Evolutionary conservation across 345 rosid genomes (phyloP), one percentile per base, ranked within the genome.

Genomic region (Arabidopsis arenosa): DNA sequence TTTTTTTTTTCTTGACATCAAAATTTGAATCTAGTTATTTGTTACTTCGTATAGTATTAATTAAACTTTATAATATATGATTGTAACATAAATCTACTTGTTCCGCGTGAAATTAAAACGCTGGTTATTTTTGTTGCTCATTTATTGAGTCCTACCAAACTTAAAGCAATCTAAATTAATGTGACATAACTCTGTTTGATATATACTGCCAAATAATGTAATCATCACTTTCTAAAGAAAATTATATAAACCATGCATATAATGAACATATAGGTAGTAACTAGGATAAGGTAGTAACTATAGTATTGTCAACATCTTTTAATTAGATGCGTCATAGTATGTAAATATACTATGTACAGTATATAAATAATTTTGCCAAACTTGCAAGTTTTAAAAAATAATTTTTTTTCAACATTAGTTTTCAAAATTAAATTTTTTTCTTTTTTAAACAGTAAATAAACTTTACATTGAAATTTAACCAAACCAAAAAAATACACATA

Each of bases 131-230:
- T 54, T 57, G 80, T 54, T 44, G 57, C 52, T 43, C 70, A 70
- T 63, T 70, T 35, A 69, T 54, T 69, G 52, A 36, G 36, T 13
- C 13, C 28, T n/a, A 70, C 80, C 75, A 63, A 76, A 76, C 75
- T 3, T 35, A 69, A 52, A 69, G 63, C 70, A 54, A 69, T 51
- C 17, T 47, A 37, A n/a, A 35, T 43, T 43, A 45, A 41, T 69
- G 70, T 23, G 57, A 52, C 15, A 52, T 52, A 23, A 59, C 4
- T 51, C n/a, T 59, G 6, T 64, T 17, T 55, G 44, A 18, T 62
- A 45, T 62, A 17, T 40, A 48, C 17, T n/a, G 7, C 40, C 75
- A 51, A 18, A 48, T 35, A 18, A 18, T 70, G 21, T 12, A 43
- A 54, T 33, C 35, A 18, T 48, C 26, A 23, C 26, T 51, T 51